Evolutionary conservation across 257 asterid species (phyloP).

Genomic region (Cruciata laevipes): DNA sequence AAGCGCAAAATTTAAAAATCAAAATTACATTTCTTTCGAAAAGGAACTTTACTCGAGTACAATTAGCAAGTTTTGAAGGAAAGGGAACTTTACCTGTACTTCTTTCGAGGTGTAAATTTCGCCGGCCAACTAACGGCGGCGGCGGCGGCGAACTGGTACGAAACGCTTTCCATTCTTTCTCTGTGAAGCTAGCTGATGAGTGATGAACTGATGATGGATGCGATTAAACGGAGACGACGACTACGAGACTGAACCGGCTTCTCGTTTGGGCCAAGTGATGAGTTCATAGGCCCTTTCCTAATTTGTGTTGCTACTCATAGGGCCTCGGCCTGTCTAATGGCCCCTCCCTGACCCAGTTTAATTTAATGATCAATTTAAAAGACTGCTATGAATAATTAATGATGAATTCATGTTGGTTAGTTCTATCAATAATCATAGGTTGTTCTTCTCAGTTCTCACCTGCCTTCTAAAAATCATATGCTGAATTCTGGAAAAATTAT

Average conservation of each 20-base stretch:
- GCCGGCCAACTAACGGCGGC: neutral
- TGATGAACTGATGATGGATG: neutral
- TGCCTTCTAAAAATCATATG: too few relatives aligned
- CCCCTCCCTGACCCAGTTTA: too few relatives aligned
- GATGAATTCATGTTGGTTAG: too few relatives aligned
- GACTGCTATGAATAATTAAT: too few relatives aligned
- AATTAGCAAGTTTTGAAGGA: neutral
- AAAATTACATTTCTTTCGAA: too few relatives aligned
- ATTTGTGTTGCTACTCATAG: neutral
- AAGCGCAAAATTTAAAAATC: neutral
- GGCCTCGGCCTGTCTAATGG: too few relatives aligned
- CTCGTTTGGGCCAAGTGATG: neutral
- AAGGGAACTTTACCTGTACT: neutral
- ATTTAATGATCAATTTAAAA: too few relatives aligned
- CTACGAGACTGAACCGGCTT: neutral
- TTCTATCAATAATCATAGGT: too few relatives aligned
- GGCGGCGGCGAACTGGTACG: conserved; percentile 1
- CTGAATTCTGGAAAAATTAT: too few relatives aligned
- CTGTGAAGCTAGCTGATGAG: neutral
- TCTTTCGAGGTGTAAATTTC: neutral
- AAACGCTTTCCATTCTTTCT: neutral
- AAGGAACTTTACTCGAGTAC: too few relatives aligned
- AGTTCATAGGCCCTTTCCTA: neutral
- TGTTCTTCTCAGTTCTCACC: too few relatives aligned
- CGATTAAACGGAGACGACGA: neutral